These are phyloP conservation scores for Monosporascus ibericus DNA, from an alignment of 2,329 filamentous ascomycete species.

Conservation along the genomic window DNA sequence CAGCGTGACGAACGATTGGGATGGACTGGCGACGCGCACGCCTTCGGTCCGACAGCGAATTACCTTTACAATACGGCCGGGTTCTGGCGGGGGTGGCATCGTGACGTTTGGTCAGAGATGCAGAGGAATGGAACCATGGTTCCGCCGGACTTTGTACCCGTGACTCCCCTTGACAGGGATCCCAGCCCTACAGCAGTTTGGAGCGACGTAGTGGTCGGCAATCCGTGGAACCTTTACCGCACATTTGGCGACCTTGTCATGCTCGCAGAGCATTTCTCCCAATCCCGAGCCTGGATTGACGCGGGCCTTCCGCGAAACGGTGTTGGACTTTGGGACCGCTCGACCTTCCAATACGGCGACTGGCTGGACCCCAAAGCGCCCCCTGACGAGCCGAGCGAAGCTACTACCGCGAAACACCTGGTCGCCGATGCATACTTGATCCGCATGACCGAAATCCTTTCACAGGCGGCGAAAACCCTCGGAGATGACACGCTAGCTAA, in stretches of 20 bases:
- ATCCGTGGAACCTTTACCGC: slow-evolving; percentile 35
- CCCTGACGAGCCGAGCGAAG: slow-evolving; percentile 30
- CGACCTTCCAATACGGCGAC: slow-evolving; percentile 34
- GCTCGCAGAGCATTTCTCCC: slow-evolving; percentile 31
- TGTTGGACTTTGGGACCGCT: slow-evolving; percentile 34
- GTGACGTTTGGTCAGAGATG: slow-evolving; percentile 35
- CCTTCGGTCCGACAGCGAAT: slow-evolving; percentile 42
- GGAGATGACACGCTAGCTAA: slow-evolving; percentile 20
- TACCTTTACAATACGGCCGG: slow-evolving; percentile 48
- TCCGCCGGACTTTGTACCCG: slow-evolving; percentile 23
- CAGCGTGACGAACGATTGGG: slow-evolving; percentile 45
- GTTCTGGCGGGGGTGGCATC: slow-evolving; percentile 44
- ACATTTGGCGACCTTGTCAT: slow-evolving; percentile 31
- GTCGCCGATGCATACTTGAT: slow-evolving; percentile 43
- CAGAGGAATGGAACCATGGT: slow-evolving; percentile 14
- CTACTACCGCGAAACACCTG: slow-evolving; percentile 32
- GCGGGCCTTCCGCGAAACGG: slow-evolving; percentile 26
- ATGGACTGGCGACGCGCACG: slow-evolving; percentile 42
- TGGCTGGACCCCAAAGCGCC: slow-evolving; percentile 44
- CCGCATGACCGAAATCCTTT: slow-evolving; percentile 32
- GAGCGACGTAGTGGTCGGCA: slow-evolving; percentile 36
- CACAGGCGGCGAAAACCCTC: slow-evolving; percentile 28
- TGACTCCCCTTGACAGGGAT: slow-evolving; percentile 15
- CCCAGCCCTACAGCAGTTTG: slow-evolving; percentile 30
- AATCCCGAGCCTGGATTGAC: slow-evolving; percentile 35